Base-by-base conservation (phyloP, 345 rosid species). In the Rhizophora apiculata region DNA sequence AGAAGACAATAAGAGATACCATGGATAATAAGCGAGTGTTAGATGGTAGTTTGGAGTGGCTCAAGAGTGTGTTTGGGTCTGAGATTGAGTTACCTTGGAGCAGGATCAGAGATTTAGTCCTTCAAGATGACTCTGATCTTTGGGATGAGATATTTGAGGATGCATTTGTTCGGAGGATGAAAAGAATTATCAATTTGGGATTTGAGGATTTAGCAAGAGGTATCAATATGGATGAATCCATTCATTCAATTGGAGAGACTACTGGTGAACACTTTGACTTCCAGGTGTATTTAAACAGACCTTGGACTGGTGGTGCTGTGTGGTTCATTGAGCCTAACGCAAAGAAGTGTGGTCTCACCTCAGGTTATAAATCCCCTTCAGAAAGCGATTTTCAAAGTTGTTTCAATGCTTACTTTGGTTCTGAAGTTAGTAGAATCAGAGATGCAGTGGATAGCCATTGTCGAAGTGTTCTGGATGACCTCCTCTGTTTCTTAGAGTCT, bases 61-160 rank as follows among this genome's bases (percentile, higher is more conserved):
- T 95, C 68, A 87, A 80, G 82, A 83, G 77, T 70, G 98, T 92
- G 62, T 95, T 95, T 20, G 98, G 99, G 63, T 95, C 97, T 58
- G 99, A 95, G 82, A 84, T 95, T 9, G 97, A 90, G 85, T 78
- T 90, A 75, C 99, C 98, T 9, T 95, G 99, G 99, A 89, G 89
- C 76, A 89, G 97, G 79, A 92, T 86, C 54, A 77, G 89, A 27
- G 99, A 95, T 77, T 91, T 95, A 73, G 97, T 95, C 73, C 68
- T 95, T 70, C 88, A 85, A 68, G 98, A 86, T 62, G 94, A 90
- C 77, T 87, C 85, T 27, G 94, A 95, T 80, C 87, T 92, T 69
- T 92, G 99, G 99, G 90, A 92, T 84, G 98, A 92, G 85, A 90
- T 92, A 68, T 95, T 95, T 69, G 98, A 95, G 80, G 86, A 85